phyloP scores from a whole-genome alignment of 2,329 filamentous ascomycete genomes.

The Botrytis medusae region DNA sequence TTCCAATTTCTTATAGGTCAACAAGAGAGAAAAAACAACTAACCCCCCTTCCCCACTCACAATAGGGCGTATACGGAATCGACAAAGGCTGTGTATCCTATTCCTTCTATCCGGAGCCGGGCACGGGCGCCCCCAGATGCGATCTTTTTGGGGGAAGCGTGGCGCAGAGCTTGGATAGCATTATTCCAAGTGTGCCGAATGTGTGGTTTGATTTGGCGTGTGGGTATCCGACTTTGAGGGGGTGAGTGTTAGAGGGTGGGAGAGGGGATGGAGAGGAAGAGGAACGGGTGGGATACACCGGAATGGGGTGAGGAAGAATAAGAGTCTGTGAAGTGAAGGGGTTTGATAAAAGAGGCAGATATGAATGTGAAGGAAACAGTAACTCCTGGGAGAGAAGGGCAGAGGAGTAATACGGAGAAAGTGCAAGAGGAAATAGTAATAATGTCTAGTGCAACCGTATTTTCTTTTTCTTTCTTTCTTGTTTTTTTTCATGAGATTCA shows the following conservation, averaged over 20 bases:
- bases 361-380: no score
- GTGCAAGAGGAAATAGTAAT: not conserved
- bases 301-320: no score
- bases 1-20: no score
- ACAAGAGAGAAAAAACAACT: not conserved
- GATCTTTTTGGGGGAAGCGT: conserved; percentile 34
- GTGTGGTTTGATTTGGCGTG: conserved; percentile 36
- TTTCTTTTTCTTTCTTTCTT: no score
- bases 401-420: not conserved
- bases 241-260: no score
- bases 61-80: conserved; percentile 22
- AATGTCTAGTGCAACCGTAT: no score
- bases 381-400: no score
- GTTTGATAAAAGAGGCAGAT: not conserved
- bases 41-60: no score
- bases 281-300: no score
- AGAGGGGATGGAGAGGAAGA: rapidly evolving
- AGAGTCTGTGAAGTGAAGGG: not conserved
- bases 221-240: conserved; percentile 26
- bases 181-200: conserved; percentile 29
- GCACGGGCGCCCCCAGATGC: conserved; percentile 30
- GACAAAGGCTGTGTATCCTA: conserved; percentile 30
- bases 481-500: no score
- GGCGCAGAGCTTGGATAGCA: conserved; percentile 29
- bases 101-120: conserved; percentile 29